A percentile compares a stretch with the other conserved stretches of the same genome.
These are phyloP conservation scores for Steccherinum ochraceum DNA, from an alignment of 768 basidiomycete species.

Conservation along the genomic window DNA sequence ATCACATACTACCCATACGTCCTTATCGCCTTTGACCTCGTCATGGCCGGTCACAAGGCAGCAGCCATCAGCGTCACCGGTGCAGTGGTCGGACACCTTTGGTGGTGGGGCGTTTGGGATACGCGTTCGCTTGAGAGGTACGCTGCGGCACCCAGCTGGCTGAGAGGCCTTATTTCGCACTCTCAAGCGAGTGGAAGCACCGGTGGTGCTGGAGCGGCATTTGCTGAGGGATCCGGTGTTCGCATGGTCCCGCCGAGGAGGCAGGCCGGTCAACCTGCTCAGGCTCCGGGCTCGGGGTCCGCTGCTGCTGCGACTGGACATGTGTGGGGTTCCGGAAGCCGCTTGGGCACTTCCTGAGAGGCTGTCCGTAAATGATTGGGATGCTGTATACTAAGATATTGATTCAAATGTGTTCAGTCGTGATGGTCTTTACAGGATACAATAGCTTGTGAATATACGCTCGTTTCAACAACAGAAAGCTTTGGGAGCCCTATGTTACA, in stretches of 20 bases:
- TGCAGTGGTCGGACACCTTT: slow-evolving; percentile 69
- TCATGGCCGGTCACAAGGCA: slow-evolving; percentile 51
- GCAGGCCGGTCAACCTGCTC: background rate
- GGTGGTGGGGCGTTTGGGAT: slow-evolving; percentile 71
- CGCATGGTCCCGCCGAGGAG: slow-evolving; percentile 45
- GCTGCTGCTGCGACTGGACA: slow-evolving; percentile 25
- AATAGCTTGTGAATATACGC: too few species aligned
- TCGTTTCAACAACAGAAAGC: too few species aligned
- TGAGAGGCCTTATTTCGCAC: slow-evolving; percentile 43
- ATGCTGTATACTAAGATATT: background rate
- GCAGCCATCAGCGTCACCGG: slow-evolving; percentile 60
- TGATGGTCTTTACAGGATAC: too few species aligned
- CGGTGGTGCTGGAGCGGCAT: slow-evolving; percentile 28
- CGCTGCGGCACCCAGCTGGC: slow-evolving; percentile 55
- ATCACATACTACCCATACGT: slow-evolving; percentile 68
- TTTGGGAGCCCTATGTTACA: too few species aligned
- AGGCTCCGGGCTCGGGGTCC: slow-evolving; percentile 10
- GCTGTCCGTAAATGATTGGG: background rate
- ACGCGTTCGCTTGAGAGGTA: slow-evolving; percentile 34
- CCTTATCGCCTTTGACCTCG: slow-evolving; percentile 65
- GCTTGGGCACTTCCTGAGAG: slow-evolving; percentile 30
- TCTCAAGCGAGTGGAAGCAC: slow-evolving; percentile 21
- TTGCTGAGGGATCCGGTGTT: slow-evolving; percentile 33
- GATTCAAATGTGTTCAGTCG: too few species aligned
- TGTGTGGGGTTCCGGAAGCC: slow-evolving; percentile 50